These are phyloP conservation scores for Solanum chiquidenum DNA, from an alignment of 257 asterid species.

Conservation along the genomic window DNA sequence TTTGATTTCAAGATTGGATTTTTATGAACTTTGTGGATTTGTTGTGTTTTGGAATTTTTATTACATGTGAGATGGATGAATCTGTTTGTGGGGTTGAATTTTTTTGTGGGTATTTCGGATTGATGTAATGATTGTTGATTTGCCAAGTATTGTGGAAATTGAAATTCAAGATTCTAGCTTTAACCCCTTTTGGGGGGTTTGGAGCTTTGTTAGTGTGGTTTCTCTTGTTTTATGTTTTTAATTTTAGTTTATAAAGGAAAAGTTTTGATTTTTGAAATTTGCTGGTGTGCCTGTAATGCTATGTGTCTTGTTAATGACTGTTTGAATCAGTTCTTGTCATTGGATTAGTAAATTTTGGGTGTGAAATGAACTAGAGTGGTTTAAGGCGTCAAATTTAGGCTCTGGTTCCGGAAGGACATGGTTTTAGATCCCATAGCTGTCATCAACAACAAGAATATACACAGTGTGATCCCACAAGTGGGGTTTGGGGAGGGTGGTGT, in stretches of 20 bases:
- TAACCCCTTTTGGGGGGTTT: neutral
- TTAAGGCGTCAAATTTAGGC: conserved; percentile 99
- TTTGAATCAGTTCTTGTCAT: neutral
- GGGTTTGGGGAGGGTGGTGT: neutral
- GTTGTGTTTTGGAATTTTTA: neutral
- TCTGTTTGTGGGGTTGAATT: neutral
- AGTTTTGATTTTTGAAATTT: neutral
- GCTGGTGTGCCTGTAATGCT: neutral
- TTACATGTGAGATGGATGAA: neutral
- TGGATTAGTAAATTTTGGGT: neutral
- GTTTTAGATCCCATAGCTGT: conserved; percentile 91
- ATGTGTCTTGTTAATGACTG: neutral
- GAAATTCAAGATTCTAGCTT: neutral
- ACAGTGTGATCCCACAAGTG: neutral
- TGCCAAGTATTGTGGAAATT: neutral
- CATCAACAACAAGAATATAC: neutral
- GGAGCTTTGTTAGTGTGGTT: neutral
- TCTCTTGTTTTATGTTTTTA: neutral
- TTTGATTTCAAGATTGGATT: neutral
- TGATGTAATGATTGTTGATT: neutral
- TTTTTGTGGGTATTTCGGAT: neutral
- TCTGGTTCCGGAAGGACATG: conserved; percentile 94
- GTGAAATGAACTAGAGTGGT: conserved; percentile 48
- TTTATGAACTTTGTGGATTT: neutral
- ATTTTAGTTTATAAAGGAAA: neutral